phyloP scores from a whole-genome alignment of 2,329 filamentous ascomycete species.

The Colletotrichum sp. region DNA sequence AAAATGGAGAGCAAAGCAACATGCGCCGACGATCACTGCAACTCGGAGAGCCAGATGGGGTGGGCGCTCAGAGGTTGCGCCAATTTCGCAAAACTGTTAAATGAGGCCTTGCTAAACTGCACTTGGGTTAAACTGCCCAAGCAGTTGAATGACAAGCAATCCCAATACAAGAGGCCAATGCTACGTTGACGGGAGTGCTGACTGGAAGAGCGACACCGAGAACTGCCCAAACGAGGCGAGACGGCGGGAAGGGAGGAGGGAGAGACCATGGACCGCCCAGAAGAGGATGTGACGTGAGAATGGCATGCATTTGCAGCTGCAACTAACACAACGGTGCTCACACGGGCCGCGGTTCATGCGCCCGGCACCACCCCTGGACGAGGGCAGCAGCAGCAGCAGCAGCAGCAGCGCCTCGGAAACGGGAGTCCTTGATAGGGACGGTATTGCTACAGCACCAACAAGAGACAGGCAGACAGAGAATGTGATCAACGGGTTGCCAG shows the following conservation, averaged over 20 bases:
- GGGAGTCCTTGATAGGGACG: background rate
- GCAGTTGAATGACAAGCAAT: background rate
- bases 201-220: background rate
- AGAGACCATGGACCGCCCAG: background rate
- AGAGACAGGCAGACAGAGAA: background rate
- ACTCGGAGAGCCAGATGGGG: background rate
- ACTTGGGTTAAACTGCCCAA: background rate
- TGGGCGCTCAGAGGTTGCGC: background rate
- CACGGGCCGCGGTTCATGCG: constrained; percentile 19
- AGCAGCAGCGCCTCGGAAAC: background rate
- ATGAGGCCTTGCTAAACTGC: background rate
- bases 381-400: background rate
- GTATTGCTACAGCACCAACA: background rate
- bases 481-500: constrained; percentile 2
- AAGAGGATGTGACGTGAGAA: constrained; percentile 15
- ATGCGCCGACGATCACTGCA: constrained; percentile 8
- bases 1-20: background rate
- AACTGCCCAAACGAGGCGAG: background rate
- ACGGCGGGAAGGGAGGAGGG: background rate
- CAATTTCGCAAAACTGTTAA: constrained; percentile 11
- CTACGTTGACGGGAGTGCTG: background rate
- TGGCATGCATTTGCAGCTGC: constrained; percentile 23
- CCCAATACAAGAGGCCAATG: background rate
- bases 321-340: constrained; percentile 9
- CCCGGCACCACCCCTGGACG: background rate